Conservation (phyloP, 257 asterid species). For the Fraxinus cuspidata region DNA sequence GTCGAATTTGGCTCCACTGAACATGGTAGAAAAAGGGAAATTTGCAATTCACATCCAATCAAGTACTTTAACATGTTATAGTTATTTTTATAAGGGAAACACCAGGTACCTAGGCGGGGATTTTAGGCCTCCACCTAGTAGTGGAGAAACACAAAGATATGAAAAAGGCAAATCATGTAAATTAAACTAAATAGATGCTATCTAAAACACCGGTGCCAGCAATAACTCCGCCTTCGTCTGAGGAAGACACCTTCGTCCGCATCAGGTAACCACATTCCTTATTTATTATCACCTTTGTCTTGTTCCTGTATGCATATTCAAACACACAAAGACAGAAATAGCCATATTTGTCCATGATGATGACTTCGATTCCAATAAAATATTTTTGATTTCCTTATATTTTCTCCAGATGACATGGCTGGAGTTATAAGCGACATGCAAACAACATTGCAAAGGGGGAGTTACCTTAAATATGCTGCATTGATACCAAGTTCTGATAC, state of each 20-base stretch:
- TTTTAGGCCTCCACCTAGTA: not conserved
- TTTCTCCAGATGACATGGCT: no score
- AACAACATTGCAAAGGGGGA: not conserved
- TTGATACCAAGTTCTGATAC: conserved; percentile 95
- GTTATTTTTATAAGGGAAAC: not conserved
- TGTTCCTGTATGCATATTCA: conserved; percentile 48
- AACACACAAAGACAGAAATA: not conserved
- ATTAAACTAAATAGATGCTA: conserved; percentile 80
- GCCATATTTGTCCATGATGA: no score
- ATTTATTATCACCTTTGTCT: conserved; percentile 55
- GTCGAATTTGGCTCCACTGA: not conserved
- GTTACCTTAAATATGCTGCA: conserved; percentile 78
- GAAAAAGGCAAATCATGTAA: not conserved
- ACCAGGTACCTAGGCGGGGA: not conserved
- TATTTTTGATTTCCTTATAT: no score
- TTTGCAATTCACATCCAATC: not conserved
- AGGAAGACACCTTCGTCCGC: conserved; percentile 96
- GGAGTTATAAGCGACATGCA: no score
- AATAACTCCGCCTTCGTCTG: conserved; percentile 96
- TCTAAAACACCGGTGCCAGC: conserved; percentile 95
- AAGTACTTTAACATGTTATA: not conserved
- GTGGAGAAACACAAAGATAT: not conserved
- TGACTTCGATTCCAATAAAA: no score
- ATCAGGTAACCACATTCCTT: conserved; percentile 71
- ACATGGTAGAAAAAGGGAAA: not conserved